Evolutionary conservation across 257 asterid genomes (phyloP).

Genomic region (Buddleja alternifolia): DNA sequence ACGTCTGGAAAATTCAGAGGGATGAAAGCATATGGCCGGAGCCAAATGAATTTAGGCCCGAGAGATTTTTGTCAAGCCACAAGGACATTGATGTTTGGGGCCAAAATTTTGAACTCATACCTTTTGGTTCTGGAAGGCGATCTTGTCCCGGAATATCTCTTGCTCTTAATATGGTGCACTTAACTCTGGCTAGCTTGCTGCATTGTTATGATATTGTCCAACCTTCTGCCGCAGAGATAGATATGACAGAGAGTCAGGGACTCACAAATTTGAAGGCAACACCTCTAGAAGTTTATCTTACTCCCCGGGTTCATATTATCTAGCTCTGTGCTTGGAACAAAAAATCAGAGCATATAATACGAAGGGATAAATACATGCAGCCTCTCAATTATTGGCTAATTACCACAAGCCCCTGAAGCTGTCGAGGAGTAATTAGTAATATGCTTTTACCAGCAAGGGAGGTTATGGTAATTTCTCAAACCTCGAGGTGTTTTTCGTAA

Average conservation of each 20-base stretch:
- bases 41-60: conserved; percentile 32
- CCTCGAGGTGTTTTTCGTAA: no score
- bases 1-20: conserved; percentile 33
- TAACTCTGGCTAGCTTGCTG: no score
- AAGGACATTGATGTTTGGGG: conserved; percentile 28
- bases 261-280: conserved; percentile 24
- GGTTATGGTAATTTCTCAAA: no score
- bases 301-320: conserved; percentile 16
- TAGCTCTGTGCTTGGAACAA: not conserved
- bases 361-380: no score
- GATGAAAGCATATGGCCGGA: conserved; percentile 27
- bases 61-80: conserved; percentile 31
- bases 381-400: no score
- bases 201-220: conserved; percentile 22
- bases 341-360: not conserved
- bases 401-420: no score
- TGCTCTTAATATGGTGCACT: no score
- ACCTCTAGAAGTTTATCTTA: no score
- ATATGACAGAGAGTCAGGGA: conserved; percentile 34
- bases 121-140: conserved; percentile 34
- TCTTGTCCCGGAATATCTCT: no score
- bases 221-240: conserved; percentile 24
- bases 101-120: conserved; percentile 21
- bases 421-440: no score
- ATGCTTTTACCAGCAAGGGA: no score